Base-by-base conservation (phyloP, 2,329 filamentous ascomycete genomes). In the Fusarium miscanthi region DNA sequence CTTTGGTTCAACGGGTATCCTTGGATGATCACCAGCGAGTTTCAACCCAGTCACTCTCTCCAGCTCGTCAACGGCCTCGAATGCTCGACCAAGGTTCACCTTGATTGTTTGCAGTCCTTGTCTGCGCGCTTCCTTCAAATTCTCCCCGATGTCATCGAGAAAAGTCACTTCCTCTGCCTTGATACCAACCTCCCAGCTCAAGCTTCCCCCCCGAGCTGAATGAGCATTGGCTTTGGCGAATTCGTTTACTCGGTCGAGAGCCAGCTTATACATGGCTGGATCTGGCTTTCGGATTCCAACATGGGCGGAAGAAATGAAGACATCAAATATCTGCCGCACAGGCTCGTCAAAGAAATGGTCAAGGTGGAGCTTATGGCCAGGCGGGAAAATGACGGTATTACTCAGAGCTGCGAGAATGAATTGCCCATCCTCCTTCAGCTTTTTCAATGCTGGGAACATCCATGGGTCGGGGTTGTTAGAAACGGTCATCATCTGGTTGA, bases 121-220 rank as follows among this genome's bases (percentile, higher is more conserved):
- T 53, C 87, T 87, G 81, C 87, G 93, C 2, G 91, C 96, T 48
- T 88, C 91, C 85, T 95, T 96, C 64, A 98, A 81, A 80, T 99
- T 99, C 82, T 95, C 91, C 4, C 96, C 96, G 80, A 99, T 97
- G 77, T 98, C 95, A 80, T 98, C 96, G 54, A 98, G 82, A 80
- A 99, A 99, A 8, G 97, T 82, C 48, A 98, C 85, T 61, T 98
- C 94, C 2, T 84, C 84, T 0, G 92, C 83, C 62, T 83, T 81
- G 13, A 97, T 84, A 0, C 87, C 84, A 8, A 58, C 81, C 21
- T 80, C 81, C 84, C 87, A 88, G 8, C 85, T 86, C 40, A 82
- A 73, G 13, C 70, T 74, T 69, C 73, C 74, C 1, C 83, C 85
- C 70, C 83, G 80, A 4, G 77, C 61, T 21, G 82, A 82, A 6